Conservation (phyloP, 768 basidiomycete species). For the Lentinula sp. region DNA sequence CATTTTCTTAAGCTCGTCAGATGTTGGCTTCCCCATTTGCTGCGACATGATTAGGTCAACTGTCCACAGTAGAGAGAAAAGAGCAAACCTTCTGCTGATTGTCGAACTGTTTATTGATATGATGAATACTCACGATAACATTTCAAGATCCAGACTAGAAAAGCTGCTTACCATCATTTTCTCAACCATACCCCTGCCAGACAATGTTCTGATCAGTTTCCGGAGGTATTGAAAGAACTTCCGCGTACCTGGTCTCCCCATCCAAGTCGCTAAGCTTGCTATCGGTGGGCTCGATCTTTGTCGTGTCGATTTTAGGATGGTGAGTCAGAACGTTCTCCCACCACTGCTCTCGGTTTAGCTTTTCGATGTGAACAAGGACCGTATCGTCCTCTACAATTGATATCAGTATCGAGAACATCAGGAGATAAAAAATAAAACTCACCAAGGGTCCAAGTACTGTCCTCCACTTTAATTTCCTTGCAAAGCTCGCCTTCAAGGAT, state of each 20-base stretch:
- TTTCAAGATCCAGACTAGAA: not conserved
- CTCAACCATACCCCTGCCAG: conserved; percentile 87
- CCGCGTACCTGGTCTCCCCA: conserved; percentile 76
- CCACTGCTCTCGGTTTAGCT: conserved; percentile 86
- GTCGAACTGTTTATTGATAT: conserved; percentile 43
- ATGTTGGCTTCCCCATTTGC: conserved; percentile 96
- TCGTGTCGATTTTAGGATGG: conserved; percentile 95
- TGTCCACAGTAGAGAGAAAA: not conserved
- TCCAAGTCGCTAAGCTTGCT: conserved; percentile 96
- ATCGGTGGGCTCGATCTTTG: conserved; percentile 91
- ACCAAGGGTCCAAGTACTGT: conserved; percentile 97
- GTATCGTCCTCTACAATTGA: conserved; percentile 65
- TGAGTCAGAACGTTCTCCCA: conserved; percentile 96
- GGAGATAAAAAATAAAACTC: conserved; percentile 19
- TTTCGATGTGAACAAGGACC: conserved; percentile 77
- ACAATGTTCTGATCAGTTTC: conserved; percentile 2
- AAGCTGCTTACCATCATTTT: conserved; percentile 93
- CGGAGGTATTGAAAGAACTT: not conserved
- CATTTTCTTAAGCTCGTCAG: conserved; percentile 89
- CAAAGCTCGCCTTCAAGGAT: conserved; percentile 89
- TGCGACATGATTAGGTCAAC: conserved; percentile 22
- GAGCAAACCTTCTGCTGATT: conserved; percentile 65
- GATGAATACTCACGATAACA: not conserved
- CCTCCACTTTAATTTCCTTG: conserved; percentile 91
- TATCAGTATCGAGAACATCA: not conserved